phyloP scores from a whole-genome alignment of 1,284 basidiomycete species.

The Coniferiporia sulphurascens region DNA sequence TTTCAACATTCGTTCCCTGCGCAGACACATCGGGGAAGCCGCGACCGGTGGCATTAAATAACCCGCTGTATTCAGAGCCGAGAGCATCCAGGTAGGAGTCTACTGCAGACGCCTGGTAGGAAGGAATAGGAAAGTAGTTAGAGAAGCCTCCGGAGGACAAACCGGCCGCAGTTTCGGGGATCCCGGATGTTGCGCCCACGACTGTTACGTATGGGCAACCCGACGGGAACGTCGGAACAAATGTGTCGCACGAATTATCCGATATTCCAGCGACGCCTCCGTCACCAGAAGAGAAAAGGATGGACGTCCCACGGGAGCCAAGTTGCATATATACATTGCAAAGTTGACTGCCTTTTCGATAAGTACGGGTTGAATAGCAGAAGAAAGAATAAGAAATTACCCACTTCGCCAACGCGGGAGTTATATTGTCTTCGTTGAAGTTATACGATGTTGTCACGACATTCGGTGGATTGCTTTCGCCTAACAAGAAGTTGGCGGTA shows the following conservation, averaged over 20 bases:
- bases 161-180: constrained; percentile 26
- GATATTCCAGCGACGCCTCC: constrained; percentile 36
- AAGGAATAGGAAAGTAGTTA: constrained; percentile 32
- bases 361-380: background rate
- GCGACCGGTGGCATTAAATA: constrained; percentile 35
- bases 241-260: constrained; percentile 25
- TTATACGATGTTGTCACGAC: constrained; percentile 29
- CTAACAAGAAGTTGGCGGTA: constrained; percentile 29
- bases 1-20: constrained; percentile 31
- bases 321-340: constrained; percentile 33
- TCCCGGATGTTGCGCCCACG: constrained; percentile 29
- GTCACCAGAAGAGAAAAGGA: constrained; percentile 35
- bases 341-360: constrained; percentile 27
- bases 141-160: constrained; percentile 40
- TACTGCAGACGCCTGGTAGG: constrained; percentile 32
- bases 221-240: constrained; percentile 33
- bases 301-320: constrained; percentile 33
- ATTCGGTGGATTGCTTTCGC: constrained; percentile 25
- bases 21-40: constrained; percentile 41
- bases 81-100: constrained; percentile 26
- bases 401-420: constrained; percentile 25
- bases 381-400: constrained; percentile 7
- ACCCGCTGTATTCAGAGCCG: constrained; percentile 30
- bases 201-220: constrained; percentile 26
- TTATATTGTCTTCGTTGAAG: constrained; percentile 25